Base-by-base conservation (phyloP, 345 rosid genomes). In the Boechera retrofracta region DNA sequence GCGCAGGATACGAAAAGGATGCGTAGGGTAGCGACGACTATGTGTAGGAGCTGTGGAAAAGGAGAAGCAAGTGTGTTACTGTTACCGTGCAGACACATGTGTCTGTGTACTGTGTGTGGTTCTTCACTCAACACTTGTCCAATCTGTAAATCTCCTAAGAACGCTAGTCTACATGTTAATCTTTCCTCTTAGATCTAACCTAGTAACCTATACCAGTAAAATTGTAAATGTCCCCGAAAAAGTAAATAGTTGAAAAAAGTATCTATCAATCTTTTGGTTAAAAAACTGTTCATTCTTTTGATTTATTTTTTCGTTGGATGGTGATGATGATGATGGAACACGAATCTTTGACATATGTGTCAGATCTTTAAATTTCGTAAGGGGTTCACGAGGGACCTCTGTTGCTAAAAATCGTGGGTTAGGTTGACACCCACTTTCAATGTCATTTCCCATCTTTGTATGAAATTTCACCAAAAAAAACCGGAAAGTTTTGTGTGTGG, bases 1-100 rank as follows among this genome's bases (percentile, higher is more conserved):
- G 74, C 62, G 77, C 28, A 65, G 71, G 64, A 73, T 72, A 65
- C 29, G 74, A 67, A 68, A 64, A 68, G 31, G 36, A 12, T 42
- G 78, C 74, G 74, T 66, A 72, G 26, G 64, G 13, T 32, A 39
- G 42, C 47, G 53, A 54, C 26, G 39, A 74, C 72, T 69, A 4
- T 69, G 83, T 89, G 97, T 72, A 80, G 89, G 69, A 85, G 78
- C 64, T 92, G 97, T 71, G 66, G 89, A 47, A 77, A 76, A 67
- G 89, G 84, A 57, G 96, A 87, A 74, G 81, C 96, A 18, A 81
- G 92, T 48, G 96, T 90, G 78, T 73, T 92, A 85, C 72, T 92
- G 69, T 77, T 92, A 77, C 98, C 96, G 31, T 92, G 96, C 77
- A 82, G 98, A 90, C 98, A 92, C 83, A 67, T 92, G 74, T 90